These are phyloP conservation scores for Myxozyma vanderwaltii DNA, from an alignment of 805 yeast genomes.

Conservation along the genomic window DNA sequence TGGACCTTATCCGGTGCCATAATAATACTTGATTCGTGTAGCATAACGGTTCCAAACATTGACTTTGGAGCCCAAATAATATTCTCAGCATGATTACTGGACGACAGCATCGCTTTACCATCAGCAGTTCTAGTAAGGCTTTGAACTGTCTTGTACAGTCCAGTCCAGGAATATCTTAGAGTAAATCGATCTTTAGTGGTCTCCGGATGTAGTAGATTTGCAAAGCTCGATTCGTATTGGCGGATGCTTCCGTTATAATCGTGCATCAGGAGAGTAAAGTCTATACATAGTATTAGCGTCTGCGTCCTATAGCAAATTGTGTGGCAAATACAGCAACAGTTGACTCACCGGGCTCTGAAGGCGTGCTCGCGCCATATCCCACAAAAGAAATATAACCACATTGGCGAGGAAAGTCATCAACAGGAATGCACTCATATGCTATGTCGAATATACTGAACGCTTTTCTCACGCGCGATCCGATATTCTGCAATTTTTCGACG, in stretches of 20 bases:
- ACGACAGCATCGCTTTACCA: slow-evolving; percentile 62
- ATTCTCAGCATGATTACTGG: slow-evolving; percentile 63
- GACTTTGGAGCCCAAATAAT: slow-evolving; percentile 53
- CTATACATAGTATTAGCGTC: slow-evolving; percentile 11
- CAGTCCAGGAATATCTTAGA: slow-evolving; percentile 67
- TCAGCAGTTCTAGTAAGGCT: slow-evolving; percentile 65
- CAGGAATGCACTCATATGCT: slow-evolving; percentile 24
- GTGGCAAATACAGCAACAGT: background rate
- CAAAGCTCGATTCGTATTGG: slow-evolving; percentile 38
- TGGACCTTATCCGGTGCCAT: slow-evolving; percentile 53
- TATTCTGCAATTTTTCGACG: slow-evolving; percentile 18
- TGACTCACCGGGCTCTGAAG: slow-evolving; percentile 25
- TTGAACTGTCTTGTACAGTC: slow-evolving; percentile 81
- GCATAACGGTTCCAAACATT: slow-evolving; percentile 24
- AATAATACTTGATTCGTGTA: slow-evolving; percentile 42
- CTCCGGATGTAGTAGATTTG: slow-evolving; percentile 27
- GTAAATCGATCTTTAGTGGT: slow-evolving; percentile 16
- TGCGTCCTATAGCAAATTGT: no score
- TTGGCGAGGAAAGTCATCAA: slow-evolving; percentile 26
- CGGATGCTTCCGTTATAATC: slow-evolving; percentile 43
- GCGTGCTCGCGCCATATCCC: slow-evolving; percentile 32
- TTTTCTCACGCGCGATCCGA: slow-evolving; percentile 30
- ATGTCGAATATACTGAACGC: slow-evolving; percentile 34
- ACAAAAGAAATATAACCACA: slow-evolving; percentile 19
- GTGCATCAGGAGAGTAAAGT: slow-evolving; percentile 38